Evolutionary conservation across 371 early-diverging fungal species (phyloP).

Genomic region (Syncephalastrum sp.): DNA sequence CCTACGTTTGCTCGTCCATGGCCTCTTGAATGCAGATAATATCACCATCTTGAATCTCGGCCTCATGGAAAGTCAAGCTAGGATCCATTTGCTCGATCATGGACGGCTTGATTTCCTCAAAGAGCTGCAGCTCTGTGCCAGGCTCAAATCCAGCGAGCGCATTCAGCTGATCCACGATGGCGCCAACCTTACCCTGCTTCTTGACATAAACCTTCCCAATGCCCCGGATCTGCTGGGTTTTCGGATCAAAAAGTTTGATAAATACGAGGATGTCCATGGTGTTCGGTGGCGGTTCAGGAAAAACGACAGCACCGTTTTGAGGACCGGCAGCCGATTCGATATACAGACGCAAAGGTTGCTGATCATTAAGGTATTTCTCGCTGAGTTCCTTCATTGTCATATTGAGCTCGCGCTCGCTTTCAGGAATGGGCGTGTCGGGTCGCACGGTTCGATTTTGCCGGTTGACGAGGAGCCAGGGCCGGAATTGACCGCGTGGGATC

Average conservation of each 20-base stretch:
- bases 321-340: slow-evolving; percentile 16
- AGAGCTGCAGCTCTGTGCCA: slow-evolving; percentile 59
- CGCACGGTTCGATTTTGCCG: slow-evolving; percentile 92
- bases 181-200: slow-evolving; percentile 52
- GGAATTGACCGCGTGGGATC: slow-evolving; percentile 52
- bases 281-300: slow-evolving; percentile 16
- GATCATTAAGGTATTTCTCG: slow-evolving; percentile 16
- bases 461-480: slow-evolving; percentile 85
- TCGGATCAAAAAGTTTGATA: slow-evolving; percentile 26
- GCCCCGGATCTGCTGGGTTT: slow-evolving; percentile 14
- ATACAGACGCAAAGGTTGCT: slow-evolving; percentile 21
- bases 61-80: slow-evolving; percentile 57
- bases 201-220: slow-evolving; percentile 48
- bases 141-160: slow-evolving; percentile 56
- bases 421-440: slow-evolving; percentile 55
- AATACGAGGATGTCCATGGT: slow-evolving; percentile 18
- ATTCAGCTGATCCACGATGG: slow-evolving; percentile 58
- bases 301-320: slow-evolving; percentile 16
- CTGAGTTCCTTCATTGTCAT: slow-evolving; percentile 24
- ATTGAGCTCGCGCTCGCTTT: slow-evolving; percentile 6
- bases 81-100: slow-evolving; percentile 75
- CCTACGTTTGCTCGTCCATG: slow-evolving; percentile 61
- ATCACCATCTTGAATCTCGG: slow-evolving; percentile 84
- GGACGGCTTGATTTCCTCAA: slow-evolving; percentile 89
- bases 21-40: slow-evolving; percentile 79